Conservation (phyloP, 345 rosid genomes). For the Iberis pinnata region DNA sequence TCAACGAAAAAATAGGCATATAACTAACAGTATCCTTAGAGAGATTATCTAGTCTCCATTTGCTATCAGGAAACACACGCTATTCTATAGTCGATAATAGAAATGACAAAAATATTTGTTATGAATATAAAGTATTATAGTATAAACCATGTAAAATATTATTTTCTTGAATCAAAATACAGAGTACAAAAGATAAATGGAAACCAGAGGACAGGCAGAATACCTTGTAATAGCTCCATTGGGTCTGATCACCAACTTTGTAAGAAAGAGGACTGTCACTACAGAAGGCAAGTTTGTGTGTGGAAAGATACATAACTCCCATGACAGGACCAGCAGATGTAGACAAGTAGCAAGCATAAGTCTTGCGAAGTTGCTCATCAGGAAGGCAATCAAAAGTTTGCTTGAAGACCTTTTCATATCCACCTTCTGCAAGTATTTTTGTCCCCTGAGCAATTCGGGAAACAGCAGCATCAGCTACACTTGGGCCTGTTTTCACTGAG, state of each 20-base stretch:
- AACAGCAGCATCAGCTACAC: constrained; percentile 88
- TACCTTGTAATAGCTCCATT: constrained; percentile 92
- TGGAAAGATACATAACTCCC: constrained; percentile 78
- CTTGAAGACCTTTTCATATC: constrained; percentile 78
- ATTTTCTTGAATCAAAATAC: neutral
- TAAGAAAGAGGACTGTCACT: constrained; percentile 83
- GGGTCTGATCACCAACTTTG: constrained; percentile 58
- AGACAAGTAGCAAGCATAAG: constrained; percentile 83
- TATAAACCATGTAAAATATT: neutral
- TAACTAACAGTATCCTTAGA: constrained; percentile 1
- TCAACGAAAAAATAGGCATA: neutral
- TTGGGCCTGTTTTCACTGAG: constrained; percentile 89
- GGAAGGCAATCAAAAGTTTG: constrained; percentile 69
- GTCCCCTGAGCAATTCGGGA: constrained; percentile 87
- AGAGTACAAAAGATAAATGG: neutral
- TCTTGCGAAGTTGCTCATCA: constrained; percentile 69
- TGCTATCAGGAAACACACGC: neutral
- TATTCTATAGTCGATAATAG: neutral
- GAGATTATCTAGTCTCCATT: neutral
- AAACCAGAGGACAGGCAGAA: neutral
- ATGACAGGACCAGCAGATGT: constrained; percentile 97
- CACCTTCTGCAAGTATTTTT: constrained; percentile 91
- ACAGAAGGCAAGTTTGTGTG: constrained; percentile 71
- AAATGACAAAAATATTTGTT: neutral
- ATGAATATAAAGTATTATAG: neutral